Base-by-base conservation (phyloP, 2,329 filamentous ascomycete genomes). In the Phialemonium atrogriseum region DNA sequence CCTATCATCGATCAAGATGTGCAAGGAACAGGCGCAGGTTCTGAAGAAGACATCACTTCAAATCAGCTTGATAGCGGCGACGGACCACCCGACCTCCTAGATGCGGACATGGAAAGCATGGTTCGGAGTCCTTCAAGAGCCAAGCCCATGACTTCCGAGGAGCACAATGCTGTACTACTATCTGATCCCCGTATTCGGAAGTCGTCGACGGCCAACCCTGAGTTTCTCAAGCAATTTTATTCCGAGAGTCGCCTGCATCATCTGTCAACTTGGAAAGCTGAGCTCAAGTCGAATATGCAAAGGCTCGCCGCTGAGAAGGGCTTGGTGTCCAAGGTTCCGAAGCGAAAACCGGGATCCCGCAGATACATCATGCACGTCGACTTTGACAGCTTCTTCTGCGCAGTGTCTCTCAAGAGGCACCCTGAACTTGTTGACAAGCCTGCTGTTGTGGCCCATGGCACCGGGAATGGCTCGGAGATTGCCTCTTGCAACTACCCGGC, bases 351-450 rank as follows among this genome's bases (percentile, higher is more conserved):
- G 10, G 83, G 80, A 0, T 60, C 77, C 4, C 70, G 88, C 38
- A 66, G 83, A 30, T 98, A 96, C 47, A 71, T 98, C 32, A 73
- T 98, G 50, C 91, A 98, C 48, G 86, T 98, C 18, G 91, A 98
- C 51, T 98, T 98, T 54, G 93, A 98, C 58, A 91, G 87, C 55
- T 98, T 98, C 60, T 98, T 98, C 56, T 94, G 88, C 37, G 85
- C 93, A 0, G 85, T 98, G 0, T 95, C 91, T 1, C 51, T 77
- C 10, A 86, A 87, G 46, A 82, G 77, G 33, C 68, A 78, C 15
- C 87, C 89, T 0, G 77, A 93, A 13, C 80, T 75, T 38, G 63
- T 68, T 23, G 78, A 84, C 30, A 89, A 87, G 49, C 91, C 93
- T 0, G 77, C 82, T 3, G 91, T 84, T 1, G 84, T 98, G 20